Conservation (phyloP, 164 flowering plant genomes). For the Protea cynaroides region DNA sequence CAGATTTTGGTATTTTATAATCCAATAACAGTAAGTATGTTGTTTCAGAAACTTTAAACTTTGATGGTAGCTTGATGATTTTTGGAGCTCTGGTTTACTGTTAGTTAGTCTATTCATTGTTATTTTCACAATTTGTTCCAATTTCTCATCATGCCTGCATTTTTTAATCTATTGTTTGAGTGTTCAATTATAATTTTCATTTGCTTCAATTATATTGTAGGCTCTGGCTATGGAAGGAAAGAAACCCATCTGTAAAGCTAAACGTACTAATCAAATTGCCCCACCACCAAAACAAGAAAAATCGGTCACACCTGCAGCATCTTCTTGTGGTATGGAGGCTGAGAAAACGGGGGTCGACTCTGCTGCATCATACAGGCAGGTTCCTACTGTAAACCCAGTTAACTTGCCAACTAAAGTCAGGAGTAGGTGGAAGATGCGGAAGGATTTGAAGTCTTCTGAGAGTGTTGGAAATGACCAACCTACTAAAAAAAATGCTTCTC, state of each 20-base stretch:
- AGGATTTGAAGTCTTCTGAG: slow-evolving; percentile 34
- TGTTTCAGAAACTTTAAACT: too few relatives aligned
- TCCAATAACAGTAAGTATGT: too few relatives aligned
- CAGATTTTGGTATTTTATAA: too few relatives aligned
- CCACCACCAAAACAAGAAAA: slow-evolving; percentile 34
- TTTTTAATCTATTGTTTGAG: too few relatives aligned
- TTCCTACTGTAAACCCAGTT: slow-evolving; percentile 31
- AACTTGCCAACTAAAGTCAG: slow-evolving; percentile 44
- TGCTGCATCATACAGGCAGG: slow-evolving; percentile 33
- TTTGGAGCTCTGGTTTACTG: too few relatives aligned
- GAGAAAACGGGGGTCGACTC: slow-evolving; percentile 34
- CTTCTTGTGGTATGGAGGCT: slow-evolving; percentile 35
- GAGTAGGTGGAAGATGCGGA: slow-evolving; percentile 65
- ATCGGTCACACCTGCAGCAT: slow-evolving; percentile 33
- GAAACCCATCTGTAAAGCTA: slow-evolving; percentile 30
- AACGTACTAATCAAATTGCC: slow-evolving; percentile 31
- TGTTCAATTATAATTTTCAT: too few relatives aligned
- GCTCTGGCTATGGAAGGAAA: slow-evolving; percentile 34
- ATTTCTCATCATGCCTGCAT: too few relatives aligned
- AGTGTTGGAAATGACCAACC: slow-evolving; percentile 23
- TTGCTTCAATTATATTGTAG: too few relatives aligned
- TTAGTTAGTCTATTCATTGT: too few relatives aligned
- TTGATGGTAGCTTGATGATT: too few relatives aligned
- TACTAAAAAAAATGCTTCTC: slow-evolving; percentile 17
- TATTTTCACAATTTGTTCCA: too few relatives aligned